Percentiles rank a stretch among this genome's conserved stretches.
These are phyloP conservation scores for Liriodendron chinense DNA, from an alignment of 164 flowering plant species.

Conservation along the genomic window DNA sequence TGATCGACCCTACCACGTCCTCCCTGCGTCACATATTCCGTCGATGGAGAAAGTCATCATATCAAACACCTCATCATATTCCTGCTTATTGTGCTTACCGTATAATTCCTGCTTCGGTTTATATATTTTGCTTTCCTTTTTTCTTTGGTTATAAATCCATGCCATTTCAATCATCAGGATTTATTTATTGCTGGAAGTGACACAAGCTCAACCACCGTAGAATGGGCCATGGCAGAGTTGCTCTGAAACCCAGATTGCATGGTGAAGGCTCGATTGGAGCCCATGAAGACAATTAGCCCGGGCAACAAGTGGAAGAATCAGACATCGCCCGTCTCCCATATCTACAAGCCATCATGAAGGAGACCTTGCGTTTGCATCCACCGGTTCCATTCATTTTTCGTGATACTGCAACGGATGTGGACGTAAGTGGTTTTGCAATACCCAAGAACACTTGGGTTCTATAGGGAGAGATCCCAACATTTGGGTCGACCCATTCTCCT, in stretches of 20 bases:
- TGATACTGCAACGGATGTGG: background rate
- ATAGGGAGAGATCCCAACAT: background rate
- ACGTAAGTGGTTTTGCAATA: background rate
- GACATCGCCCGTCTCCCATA: slow-evolving; percentile 4
- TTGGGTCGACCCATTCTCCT: slow-evolving; percentile 4
- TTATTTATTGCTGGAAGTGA: slow-evolving; percentile 25
- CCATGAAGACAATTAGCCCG: slow-evolving; percentile 11
- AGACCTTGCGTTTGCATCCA: slow-evolving; percentile 12
- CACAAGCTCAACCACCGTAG: slow-evolving; percentile 25
- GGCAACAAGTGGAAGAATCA: slow-evolving; percentile 8
- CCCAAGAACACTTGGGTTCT: slow-evolving; percentile 6
- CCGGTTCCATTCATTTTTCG: slow-evolving; percentile 3
- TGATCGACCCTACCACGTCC: too few relatives aligned
- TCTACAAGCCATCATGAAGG: slow-evolving; percentile 8
- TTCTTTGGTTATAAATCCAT: too few relatives aligned
- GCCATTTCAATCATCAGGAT: slow-evolving; percentile 16
- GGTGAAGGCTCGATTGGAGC: slow-evolving; percentile 16
- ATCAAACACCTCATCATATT: too few relatives aligned
- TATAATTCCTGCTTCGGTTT: too few relatives aligned
- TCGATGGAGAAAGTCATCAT: too few relatives aligned
- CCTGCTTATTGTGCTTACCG: too few relatives aligned
- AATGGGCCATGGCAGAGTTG: slow-evolving; percentile 35
- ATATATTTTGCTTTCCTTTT: background rate
- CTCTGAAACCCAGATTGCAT: slow-evolving; percentile 15
- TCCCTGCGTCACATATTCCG: too few relatives aligned